phyloP scores from a whole-genome alignment of 345 rosid genomes.

The Eucalyptus pauciflora region DNA sequence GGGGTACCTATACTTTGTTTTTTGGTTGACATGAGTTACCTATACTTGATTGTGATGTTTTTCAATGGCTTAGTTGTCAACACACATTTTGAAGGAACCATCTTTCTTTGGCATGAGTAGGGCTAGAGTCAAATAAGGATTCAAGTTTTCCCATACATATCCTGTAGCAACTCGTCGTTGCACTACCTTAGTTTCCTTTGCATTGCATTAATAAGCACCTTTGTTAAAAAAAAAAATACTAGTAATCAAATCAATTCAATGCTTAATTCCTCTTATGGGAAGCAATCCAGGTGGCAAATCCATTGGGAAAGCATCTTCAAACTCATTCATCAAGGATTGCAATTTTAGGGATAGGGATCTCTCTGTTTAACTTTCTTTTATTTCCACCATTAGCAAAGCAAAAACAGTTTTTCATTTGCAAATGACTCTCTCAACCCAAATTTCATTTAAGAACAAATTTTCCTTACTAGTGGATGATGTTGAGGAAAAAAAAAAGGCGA shows the following conservation, averaged over 20 bases:
- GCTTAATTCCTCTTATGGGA: not conserved
- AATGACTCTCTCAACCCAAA: not conserved
- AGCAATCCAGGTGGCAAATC: not conserved
- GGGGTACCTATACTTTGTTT: no score
- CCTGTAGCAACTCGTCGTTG: not conserved
- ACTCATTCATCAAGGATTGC: not conserved
- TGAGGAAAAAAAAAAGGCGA: no score
- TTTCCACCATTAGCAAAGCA: not conserved
- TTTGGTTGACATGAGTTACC: no score
- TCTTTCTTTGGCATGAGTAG: not conserved
- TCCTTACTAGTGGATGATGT: no score
- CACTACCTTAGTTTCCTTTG: not conserved
- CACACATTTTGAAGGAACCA: no score
- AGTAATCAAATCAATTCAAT: no score
- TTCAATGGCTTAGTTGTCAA: no score
- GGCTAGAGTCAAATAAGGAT: not conserved
- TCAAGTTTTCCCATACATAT: not conserved
- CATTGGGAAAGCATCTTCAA: not conserved
- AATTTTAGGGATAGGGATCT: not conserved
- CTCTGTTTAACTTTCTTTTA: no score
- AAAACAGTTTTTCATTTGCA: not conserved
- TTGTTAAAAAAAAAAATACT: no score
- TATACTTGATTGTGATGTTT: no score
- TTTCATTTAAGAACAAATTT: no score
- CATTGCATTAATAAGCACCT: not conserved